Evolutionary conservation across 1,284 basidiomycete genomes (phyloP).

Genomic region (Takashimella tepidaria): DNA sequence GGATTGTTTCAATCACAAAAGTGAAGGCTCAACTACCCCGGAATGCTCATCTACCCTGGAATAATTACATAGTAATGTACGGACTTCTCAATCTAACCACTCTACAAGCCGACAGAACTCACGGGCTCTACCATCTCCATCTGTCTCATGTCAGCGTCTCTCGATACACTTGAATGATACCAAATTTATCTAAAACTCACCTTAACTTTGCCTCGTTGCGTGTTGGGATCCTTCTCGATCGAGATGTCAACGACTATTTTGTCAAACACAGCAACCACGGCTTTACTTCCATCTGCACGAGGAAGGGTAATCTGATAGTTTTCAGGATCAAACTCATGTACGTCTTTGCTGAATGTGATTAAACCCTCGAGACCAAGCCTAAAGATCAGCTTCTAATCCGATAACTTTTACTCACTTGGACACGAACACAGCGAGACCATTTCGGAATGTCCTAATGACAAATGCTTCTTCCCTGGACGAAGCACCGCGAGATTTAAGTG

Average conservation of each 20-base stretch:
- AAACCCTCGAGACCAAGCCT: conserved; percentile 91
- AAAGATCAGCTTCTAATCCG: conserved; percentile 1
- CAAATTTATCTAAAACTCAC: conserved; percentile 55
- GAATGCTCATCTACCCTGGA: too few species aligned
- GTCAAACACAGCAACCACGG: conserved; percentile 80
- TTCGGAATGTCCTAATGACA: conserved; percentile 89
- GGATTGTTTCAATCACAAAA: too few species aligned
- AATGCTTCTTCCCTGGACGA: conserved; percentile 72
- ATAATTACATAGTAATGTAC: too few species aligned
- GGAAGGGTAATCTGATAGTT: conserved; percentile 79
- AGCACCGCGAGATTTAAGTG: conserved; percentile 65
- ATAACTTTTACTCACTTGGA: conserved; percentile 72
- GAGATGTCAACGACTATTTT: conserved; percentile 83
- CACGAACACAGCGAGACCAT: conserved; percentile 93
- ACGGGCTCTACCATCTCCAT: background rate
- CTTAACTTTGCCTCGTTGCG: conserved; percentile 84
- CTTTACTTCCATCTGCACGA: conserved; percentile 46
- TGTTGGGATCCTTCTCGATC: conserved; percentile 92
- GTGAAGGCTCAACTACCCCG: too few species aligned
- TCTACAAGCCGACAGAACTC: background rate
- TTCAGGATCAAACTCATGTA: conserved; percentile 78
- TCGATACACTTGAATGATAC: background rate
- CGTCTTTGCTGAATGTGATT: conserved; percentile 84
- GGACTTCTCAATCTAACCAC: too few species aligned
- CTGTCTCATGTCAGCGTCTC: background rate